These are phyloP conservation scores for Halophytophthora polymorphica DNA, from an alignment of 352 stramenopile species.

Conservation along the genomic window DNA sequence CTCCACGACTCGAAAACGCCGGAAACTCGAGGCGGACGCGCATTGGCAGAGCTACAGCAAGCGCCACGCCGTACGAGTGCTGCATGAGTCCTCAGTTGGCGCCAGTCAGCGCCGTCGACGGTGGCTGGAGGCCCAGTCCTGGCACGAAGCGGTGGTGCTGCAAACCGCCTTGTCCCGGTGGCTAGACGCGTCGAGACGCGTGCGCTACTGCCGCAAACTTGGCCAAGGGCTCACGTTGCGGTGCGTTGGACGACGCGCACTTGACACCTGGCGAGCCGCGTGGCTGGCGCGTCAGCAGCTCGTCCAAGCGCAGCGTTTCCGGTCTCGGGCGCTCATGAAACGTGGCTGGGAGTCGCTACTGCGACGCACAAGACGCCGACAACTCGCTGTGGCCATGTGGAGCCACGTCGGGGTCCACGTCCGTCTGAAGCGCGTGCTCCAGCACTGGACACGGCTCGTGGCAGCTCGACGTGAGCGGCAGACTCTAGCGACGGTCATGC, in stretches of 20 bases:
- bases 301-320: conserved; percentile 14
- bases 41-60: conserved; percentile 13
- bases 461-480: conserved; percentile 7
- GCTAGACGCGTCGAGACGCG: conserved; percentile 4
- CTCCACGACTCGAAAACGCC: conserved; percentile 4
- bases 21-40: conserved; percentile 8
- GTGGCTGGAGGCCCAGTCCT: conserved; percentile 19
- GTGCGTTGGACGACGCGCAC: conserved; percentile 10
- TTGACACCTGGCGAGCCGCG: conserved; percentile 13
- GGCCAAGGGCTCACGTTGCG: conserved; percentile 10
- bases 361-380: conserved; percentile 22
- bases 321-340: conserved; percentile 4
- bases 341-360: conserved; percentile 19
- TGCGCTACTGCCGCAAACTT: conserved; percentile 5
- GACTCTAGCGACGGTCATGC: conserved; percentile 12
- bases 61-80: conserved; percentile 11
- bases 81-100: conserved; percentile 2
- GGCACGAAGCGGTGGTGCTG: conserved; percentile 19
- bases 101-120: conserved; percentile 6
- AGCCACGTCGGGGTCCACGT: conserved; percentile 9
- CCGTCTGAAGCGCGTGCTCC: conserved; percentile 9
- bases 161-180: conserved; percentile 13
- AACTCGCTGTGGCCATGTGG: conserved; percentile 27
- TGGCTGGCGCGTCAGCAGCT: conserved; percentile 12
- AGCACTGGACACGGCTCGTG: conserved; percentile 9